A percentile compares a stretch with the other conserved stretches of the same genome.
These are phyloP conservation scores for Gymnopilus junonius DNA, from an alignment of 768 basidiomycete species.

Conservation along the genomic window DNA sequence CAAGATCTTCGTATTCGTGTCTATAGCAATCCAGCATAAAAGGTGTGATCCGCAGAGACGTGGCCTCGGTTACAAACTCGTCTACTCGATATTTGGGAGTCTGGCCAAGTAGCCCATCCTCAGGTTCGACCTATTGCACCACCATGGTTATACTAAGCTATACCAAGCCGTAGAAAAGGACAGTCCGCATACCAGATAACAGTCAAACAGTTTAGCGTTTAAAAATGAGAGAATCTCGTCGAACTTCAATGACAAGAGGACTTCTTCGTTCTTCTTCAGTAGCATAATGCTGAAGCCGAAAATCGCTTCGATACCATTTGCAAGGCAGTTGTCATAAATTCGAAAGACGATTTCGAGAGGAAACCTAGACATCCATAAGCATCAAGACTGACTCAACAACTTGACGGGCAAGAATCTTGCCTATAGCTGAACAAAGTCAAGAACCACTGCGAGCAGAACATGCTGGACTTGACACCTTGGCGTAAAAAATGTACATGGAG, in stretches of 20 bases:
- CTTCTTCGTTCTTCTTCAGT: slow-evolving; percentile 86
- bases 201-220: slow-evolving; percentile 81
- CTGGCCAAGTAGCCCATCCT: slow-evolving; percentile 31
- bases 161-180: background rate
- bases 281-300: slow-evolving; percentile 93
- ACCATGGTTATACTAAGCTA: too few relatives aligned
- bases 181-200: slow-evolving; percentile 56
- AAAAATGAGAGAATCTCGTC: slow-evolving; percentile 89
- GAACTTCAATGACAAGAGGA: slow-evolving; percentile 80
- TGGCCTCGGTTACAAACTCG: slow-evolving; percentile 87
- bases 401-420: slow-evolving; percentile 41
- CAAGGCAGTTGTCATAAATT: slow-evolving; percentile 95
- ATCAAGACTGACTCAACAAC: background rate
- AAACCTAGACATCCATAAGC: slow-evolving; percentile 68
- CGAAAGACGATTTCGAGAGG: slow-evolving; percentile 93
- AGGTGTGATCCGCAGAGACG: slow-evolving; percentile 85
- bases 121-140: slow-evolving; percentile 7
- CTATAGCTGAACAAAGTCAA: slow-evolving; percentile 96
- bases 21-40: slow-evolving; percentile 94
- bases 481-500: slow-evolving; percentile 92
- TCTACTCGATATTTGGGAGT: slow-evolving; percentile 65
- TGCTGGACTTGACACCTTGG: slow-evolving; percentile 95
- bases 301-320: slow-evolving; percentile 96
- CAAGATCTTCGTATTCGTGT: slow-evolving; percentile 85
- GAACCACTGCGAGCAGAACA: slow-evolving; percentile 99